phyloP scores from a whole-genome alignment of 768 basidiomycete genomes.

The Mycena albidolilacea region DNA sequence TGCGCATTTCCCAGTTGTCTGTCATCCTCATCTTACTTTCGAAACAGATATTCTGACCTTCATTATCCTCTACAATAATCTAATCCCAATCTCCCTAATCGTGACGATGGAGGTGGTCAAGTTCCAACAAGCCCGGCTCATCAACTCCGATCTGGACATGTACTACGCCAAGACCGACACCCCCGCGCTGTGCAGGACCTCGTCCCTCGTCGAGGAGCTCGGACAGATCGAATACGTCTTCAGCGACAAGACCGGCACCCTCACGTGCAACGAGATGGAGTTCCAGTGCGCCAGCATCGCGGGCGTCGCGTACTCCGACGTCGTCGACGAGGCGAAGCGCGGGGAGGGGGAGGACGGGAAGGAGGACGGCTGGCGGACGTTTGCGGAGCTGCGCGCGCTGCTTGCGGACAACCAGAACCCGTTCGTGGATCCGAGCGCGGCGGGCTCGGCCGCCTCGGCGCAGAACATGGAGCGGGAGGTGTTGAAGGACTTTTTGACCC shows the following conservation, averaged over 20 bases:
- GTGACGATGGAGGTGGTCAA: slow-evolving; percentile 99
- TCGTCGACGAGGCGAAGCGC: slow-evolving; percentile 88
- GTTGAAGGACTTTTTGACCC: slow-evolving; percentile 80
- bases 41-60: slow-evolving; percentile 94
- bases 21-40: slow-evolving; percentile 37
- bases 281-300: slow-evolving; percentile 92
- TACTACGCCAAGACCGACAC: slow-evolving; percentile 97
- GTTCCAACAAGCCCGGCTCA: slow-evolving; percentile 96
- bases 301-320: slow-evolving; percentile 91
- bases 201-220: slow-evolving; percentile 97
- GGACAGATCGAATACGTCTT: slow-evolving; percentile 98
- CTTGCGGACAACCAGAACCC: slow-evolving; percentile 71
- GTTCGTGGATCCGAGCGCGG: slow-evolving; percentile 64
- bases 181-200: slow-evolving; percentile 97
- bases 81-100: slow-evolving; percentile 98
- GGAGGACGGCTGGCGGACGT: slow-evolving; percentile 81
- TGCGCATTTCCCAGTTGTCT: slow-evolving; percentile 45
- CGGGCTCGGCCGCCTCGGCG: slow-evolving; percentile 49
- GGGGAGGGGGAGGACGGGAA: slow-evolving; percentile 73
- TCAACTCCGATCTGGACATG: slow-evolving; percentile 99
- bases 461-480: slow-evolving; percentile 65
- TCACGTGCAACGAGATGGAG: slow-evolving; percentile 99
- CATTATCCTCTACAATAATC: slow-evolving; percentile 98
- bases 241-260: slow-evolving; percentile 94
- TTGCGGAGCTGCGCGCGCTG: slow-evolving; percentile 76